Conservation (phyloP, 345 rosid genomes). For the Rhodamnia rubescens region DNA sequence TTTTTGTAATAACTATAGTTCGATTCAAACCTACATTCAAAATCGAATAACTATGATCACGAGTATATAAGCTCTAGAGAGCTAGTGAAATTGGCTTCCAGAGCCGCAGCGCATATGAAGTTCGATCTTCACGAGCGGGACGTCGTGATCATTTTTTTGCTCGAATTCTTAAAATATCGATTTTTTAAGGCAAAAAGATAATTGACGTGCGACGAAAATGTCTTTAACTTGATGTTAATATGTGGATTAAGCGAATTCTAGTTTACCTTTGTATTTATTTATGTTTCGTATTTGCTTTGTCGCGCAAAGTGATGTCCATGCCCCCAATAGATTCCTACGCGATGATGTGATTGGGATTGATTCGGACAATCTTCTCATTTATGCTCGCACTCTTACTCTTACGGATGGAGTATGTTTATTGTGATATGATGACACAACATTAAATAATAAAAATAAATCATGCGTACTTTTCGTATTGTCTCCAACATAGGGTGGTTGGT, state of each 20-base stretch:
- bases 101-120: rapidly evolving
- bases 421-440: neutral
- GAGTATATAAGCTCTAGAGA: rapidly evolving
- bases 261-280: neutral
- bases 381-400: too few species aligned
- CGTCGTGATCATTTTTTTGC: too few species aligned
- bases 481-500: neutral
- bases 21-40: rapidly evolving
- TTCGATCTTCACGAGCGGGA: too few species aligned
- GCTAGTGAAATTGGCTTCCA: neutral
- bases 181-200: neutral
- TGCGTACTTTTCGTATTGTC: neutral
- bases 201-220: rapidly evolving
- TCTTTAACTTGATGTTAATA: neutral
- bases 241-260: rapidly evolving
- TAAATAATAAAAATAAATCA: neutral
- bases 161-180: too few species aligned
- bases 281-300: neutral
- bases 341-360: too few species aligned
- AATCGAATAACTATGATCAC: neutral
- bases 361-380: too few species aligned
- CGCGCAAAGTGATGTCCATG: rapidly evolving
- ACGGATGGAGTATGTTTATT: neutral
- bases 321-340: too few species aligned
- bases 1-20: rapidly evolving